Conservation (phyloP, 78 protist genomes). For the Tieghemostelium lacteum region DNA sequence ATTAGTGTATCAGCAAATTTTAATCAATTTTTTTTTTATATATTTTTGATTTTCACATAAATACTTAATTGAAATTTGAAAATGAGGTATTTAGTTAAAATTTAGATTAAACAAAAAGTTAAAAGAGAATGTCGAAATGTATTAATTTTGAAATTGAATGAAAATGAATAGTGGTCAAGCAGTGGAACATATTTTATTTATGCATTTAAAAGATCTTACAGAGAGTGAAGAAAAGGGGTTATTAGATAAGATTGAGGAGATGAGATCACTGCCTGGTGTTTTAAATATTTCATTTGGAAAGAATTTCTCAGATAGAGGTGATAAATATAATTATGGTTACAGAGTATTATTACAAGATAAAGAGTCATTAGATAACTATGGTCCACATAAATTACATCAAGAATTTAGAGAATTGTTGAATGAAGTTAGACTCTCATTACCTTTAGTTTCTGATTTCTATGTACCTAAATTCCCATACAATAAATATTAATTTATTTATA, state of each 20-base stretch:
- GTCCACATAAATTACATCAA: slow-evolving; percentile 33
- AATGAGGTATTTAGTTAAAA: too few relatives aligned
- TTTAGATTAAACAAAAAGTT: too few relatives aligned
- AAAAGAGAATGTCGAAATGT: too few relatives aligned
- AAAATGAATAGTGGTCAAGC: too few relatives aligned
- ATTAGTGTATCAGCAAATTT: too few relatives aligned
- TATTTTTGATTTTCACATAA: too few relatives aligned
- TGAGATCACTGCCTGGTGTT: slow-evolving; percentile 43
- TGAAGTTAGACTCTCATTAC: slow-evolving; percentile 16
- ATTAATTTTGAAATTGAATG: too few relatives aligned
- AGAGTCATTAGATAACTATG: slow-evolving; percentile 25
- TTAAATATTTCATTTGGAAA: slow-evolving; percentile 46
- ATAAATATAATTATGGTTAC: slow-evolving; percentile 64
- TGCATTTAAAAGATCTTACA: slow-evolving; percentile 35
- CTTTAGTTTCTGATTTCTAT: slow-evolving; percentile 40
- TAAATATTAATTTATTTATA: not conserved
- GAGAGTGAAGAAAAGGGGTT: slow-evolving; percentile 14
- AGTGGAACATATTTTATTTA: slow-evolving; percentile 60
- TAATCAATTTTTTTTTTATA: too few relatives aligned
- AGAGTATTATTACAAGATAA: slow-evolving; percentile 27
- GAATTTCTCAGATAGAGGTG: slow-evolving; percentile 34
- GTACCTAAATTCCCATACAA: slow-evolving; percentile 22
- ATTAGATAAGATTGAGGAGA: slow-evolving; percentile 18
- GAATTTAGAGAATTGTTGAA: slow-evolving; percentile 25
- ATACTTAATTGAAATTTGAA: too few relatives aligned